Base-by-base conservation (phyloP, 768 basidiomycete genomes). In the Pulveroboletus frians region DNA sequence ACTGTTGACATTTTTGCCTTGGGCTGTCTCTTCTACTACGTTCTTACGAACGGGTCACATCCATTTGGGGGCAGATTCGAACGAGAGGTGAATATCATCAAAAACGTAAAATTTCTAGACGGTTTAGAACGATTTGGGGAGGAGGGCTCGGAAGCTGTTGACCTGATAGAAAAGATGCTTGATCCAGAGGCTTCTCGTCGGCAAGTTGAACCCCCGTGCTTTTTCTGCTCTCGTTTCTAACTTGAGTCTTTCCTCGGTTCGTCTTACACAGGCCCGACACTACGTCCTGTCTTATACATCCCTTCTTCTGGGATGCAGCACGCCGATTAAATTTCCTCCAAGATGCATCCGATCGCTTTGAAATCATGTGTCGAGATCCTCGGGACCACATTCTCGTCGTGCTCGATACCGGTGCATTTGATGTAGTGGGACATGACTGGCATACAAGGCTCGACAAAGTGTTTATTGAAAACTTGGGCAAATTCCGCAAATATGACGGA, bases 401-500 rank as follows among this genome's bases (percentile, higher is more conserved):
- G 10, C 77, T 99, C 15, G 96, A 99, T 70, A 76, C 69, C 0
- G 77, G 76, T 39, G 88, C 91, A 0, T 55, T 62, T 29, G 67
- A 69, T 9, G 84, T 98, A 42, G 86, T 99, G 3, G 93, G 93
- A 20, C 77, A 79, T 49, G 95, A 97, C 68, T 99, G 96, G 96
- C 83, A 87, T 52, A 66, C 80, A 13, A 78, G 84, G 36, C 75
- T 97, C 39, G 94, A 98, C 72, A 90, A 84, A 58, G 72, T 85
- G 11, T 91, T 99, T 67, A 83, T 92, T 46, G 94, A 95, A 52
- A 98, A 92, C 65, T 69, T 99, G 45, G 94, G 95, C 46, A 98
- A 98, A 67, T 98, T 93, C 70, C 76, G 96, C 58, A 99, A 98
- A 68, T 99, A 99, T 62, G 92, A 98, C 62, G 91, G 88, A 17